Evolutionary conservation across 139 green algal species (phyloP), one percentile per base, ranked within the genome.

Genomic region (Chlorella sp.): DNA sequence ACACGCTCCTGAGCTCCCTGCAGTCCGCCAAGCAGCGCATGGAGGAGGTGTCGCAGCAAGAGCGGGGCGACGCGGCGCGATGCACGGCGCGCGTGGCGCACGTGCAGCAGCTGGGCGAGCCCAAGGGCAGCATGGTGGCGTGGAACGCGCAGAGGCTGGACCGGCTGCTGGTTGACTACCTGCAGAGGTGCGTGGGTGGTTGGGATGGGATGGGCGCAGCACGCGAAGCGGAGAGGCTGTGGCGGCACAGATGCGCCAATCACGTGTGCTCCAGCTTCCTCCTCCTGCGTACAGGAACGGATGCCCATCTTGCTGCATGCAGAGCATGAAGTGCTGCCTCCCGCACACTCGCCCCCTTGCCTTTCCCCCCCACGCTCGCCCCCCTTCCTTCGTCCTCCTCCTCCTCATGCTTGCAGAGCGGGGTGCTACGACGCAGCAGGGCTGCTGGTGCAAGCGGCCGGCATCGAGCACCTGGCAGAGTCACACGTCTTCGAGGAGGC

Each of bases 1-100:
- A 84, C 29, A 55, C 70, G 3, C 51, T 88, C 20, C 62, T 88
- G 2, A 5, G 32, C 0, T 76, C 77, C 63, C 83, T 95, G 23
- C 75, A 90, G 49, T 73, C 79, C 49, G 65, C 94, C 3, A 96
- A 95, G 75, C 84, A 87, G 30, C 93, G 94, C 82, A 79, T 96
- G 24, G 79, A 76, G 2, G 88, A 90, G 20, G 81, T 82, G 1
- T 72, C 72, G 20, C 33, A 69, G 63, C 27, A 35, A 14, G 63
- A 51, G 75, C 26, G 65, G 1, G 86, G 78, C 27, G 89, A 96
- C 22, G 78, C 83, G 24, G 35, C 71, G 26, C 78, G 89, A n/a
- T 90, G 79, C 72, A 79, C 82, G 32, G 86, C 83, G 0, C 76
- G 90, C 10, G 50, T 96, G 62, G 76, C 87, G 35, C 86, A 94